Evolutionary conservation across 306 rosid species (phyloP).

Genomic region (Vicia sativa): DNA sequence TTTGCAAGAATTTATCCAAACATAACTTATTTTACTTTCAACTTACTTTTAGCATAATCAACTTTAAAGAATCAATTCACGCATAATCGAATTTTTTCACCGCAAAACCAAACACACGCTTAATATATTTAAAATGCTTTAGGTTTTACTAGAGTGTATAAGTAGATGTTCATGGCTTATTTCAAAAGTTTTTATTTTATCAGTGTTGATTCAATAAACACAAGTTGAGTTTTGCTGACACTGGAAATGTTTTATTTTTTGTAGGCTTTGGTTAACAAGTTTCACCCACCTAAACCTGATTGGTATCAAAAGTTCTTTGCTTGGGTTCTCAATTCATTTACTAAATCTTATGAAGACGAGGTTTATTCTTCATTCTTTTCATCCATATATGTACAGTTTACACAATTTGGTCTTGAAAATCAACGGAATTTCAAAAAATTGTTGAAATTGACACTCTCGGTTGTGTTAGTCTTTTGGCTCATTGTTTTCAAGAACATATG

Average conservation of each 20-base stretch:
- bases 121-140: too few relatives aligned
- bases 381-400: background rate
- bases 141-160: too few relatives aligned
- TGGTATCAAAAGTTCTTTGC: slow-evolving; percentile 89
- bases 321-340: slow-evolving; percentile 47
- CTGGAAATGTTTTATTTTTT: background rate
- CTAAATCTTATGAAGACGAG: slow-evolving; percentile 68
- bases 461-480: background rate
- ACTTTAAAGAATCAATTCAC: too few relatives aligned
- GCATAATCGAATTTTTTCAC: too few relatives aligned
- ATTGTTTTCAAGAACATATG: too few relatives aligned
- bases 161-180: too few relatives aligned
- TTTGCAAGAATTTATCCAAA: too few relatives aligned
- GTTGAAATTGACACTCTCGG: background rate
- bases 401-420: background rate
- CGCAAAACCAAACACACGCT: too few relatives aligned
- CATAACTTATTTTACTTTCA: too few relatives aligned
- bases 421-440: background rate
- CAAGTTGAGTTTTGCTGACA: background rate
- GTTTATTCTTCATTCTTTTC: slow-evolving; percentile 42
- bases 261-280: slow-evolving; percentile 57
- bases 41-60: too few relatives aligned
- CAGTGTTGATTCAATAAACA: background rate
- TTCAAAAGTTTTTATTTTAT: too few relatives aligned
- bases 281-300: slow-evolving; percentile 74